Evolutionary conservation across 768 basidiomycete genomes (phyloP).

Genomic region (Hemileccinum rubropunctum): DNA sequence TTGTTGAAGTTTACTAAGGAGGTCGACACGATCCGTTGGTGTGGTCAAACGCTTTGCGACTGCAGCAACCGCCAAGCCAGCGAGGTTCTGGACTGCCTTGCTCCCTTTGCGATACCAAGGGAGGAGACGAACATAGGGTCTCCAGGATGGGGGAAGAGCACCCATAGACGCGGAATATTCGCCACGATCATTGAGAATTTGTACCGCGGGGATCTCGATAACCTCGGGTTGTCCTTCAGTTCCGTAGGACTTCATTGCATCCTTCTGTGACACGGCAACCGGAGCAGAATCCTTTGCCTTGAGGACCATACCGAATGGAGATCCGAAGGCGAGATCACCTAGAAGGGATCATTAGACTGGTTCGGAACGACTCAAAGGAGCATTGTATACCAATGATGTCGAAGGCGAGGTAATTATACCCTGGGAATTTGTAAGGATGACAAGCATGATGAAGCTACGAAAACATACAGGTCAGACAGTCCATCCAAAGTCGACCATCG

Average conservation of each 20-base stretch:
- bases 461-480: conserved; percentile 66
- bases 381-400: conserved; percentile 62
- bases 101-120: conserved; percentile 78
- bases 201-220: conserved; percentile 69
- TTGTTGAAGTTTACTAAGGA: conserved; percentile 76
- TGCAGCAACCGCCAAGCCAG: conserved; percentile 76
- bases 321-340: conserved; percentile 79
- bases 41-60: conserved; percentile 72
- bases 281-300: conserved; percentile 70
- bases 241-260: conserved; percentile 57
- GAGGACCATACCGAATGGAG: conserved; percentile 85
- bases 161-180: conserved; percentile 86
- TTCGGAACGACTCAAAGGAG: background rate
- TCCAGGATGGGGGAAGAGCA: conserved; percentile 67
- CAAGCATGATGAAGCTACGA: background rate
- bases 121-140: conserved; percentile 58
- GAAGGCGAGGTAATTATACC: conserved; percentile 66
- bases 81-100: conserved; percentile 65
- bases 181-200: conserved; percentile 85
- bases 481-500: conserved; percentile 67
- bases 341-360: background rate
- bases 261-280: conserved; percentile 55
- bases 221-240: conserved; percentile 44
- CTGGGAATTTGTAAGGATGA: conserved; percentile 23
- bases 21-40: conserved; percentile 72